phyloP scores from a whole-genome alignment of 495 filamentous ascomycete genomes.

The Neurospora sublineolata region DNA sequence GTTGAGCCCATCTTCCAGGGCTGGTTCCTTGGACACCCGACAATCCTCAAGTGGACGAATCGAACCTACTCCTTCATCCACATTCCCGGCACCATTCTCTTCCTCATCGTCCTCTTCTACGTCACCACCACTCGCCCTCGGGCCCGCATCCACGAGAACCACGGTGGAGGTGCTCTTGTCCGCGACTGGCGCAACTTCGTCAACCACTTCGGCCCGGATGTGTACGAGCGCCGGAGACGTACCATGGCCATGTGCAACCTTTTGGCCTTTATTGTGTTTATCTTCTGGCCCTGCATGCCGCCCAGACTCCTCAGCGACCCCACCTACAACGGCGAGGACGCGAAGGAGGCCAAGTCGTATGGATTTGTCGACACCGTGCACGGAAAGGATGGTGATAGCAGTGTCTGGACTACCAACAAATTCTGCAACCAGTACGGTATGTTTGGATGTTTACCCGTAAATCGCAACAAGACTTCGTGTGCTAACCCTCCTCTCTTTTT shows the following conservation, averaged over 20 bases:
- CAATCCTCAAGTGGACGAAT: slow-evolving; percentile 36
- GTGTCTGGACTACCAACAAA: slow-evolving; percentile 61
- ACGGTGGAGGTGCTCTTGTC: slow-evolving; percentile 12
- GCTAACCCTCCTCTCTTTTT: not conserved
- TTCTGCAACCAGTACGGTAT: slow-evolving; percentile 43
- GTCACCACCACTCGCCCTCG: slow-evolving; percentile 45
- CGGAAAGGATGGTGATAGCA: slow-evolving; percentile 39
- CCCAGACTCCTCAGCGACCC: slow-evolving; percentile 52
- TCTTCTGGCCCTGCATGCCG: slow-evolving; percentile 72
- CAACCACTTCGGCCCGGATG: slow-evolving; percentile 13
- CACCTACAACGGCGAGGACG: slow-evolving; percentile 21
- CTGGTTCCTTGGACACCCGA: slow-evolving; percentile 35
- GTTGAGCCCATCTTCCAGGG: slow-evolving; percentile 48
- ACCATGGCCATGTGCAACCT: slow-evolving; percentile 68
- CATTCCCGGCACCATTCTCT: slow-evolving; percentile 64
- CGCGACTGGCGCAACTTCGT: slow-evolving; percentile 39
- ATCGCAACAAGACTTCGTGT: not conserved
- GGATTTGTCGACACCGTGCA: slow-evolving; percentile 72
- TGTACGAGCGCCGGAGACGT: slow-evolving; percentile 33
- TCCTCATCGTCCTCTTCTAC: slow-evolving; percentile 56
- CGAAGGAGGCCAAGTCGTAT: slow-evolving; percentile 30
- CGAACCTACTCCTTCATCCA: slow-evolving; percentile 70
- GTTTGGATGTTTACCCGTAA: not conserved
- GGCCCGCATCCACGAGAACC: slow-evolving; percentile 23
- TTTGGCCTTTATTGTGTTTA: slow-evolving; percentile 67